phyloP scores from a whole-genome alignment of 176 grass and related monocot species.

The Aegilops bicornis region DNA sequence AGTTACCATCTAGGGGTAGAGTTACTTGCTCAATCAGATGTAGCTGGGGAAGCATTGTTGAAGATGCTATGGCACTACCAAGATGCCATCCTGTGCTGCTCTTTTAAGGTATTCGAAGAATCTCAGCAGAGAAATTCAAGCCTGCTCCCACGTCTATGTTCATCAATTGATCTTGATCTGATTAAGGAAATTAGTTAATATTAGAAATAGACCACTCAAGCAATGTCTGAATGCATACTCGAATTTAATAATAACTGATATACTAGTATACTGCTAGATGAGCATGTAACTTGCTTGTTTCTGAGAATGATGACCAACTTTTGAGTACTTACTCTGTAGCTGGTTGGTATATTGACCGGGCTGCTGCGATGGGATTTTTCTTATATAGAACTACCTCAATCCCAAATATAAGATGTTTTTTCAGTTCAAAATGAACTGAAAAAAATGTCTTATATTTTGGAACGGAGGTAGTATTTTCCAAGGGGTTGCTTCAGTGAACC shows the following conservation, averaged over 20 bases:
- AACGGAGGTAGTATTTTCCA: neutral
- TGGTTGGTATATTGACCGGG: neutral
- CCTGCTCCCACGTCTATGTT: neutral
- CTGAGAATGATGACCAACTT: neutral
- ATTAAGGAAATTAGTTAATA: neutral
- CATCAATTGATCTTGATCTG: neutral
- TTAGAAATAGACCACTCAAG: neutral
- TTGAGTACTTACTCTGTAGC: neutral
- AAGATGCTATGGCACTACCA: conserved; percentile 94
- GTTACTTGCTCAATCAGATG: conserved; percentile 62
- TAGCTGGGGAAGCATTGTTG: conserved; percentile 62
- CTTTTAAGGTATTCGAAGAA: conserved; percentile 67
- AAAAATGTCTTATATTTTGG: no score
- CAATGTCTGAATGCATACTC: neutral
- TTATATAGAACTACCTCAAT: no score
- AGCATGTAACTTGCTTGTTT: neutral
- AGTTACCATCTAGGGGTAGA: conserved; percentile 85
- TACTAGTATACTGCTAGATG: neutral
- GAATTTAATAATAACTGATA: neutral
- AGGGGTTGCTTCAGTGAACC: neutral
- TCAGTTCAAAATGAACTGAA: no score
- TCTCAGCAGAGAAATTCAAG: neutral
- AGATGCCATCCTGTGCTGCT: conserved; percentile 93
- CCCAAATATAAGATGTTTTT: no score
- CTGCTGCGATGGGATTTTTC: neutral